A percentile compares a stretch with the other conserved stretches of the same genome.
Conservation (phyloP, 2,329 filamentous ascomycete species). For the Aspergillus unguis region DNA sequence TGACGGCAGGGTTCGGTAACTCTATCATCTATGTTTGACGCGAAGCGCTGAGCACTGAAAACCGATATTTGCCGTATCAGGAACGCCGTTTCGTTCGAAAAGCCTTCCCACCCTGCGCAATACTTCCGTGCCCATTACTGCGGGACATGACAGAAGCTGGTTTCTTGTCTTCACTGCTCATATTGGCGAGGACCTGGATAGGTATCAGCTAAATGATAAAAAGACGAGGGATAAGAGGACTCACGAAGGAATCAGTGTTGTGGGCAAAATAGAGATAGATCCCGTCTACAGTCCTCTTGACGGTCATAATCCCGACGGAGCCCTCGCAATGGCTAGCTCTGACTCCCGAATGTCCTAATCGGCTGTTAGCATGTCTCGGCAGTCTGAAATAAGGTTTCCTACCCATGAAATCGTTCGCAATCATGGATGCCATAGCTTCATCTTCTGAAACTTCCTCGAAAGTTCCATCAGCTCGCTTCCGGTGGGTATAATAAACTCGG, state of each 20-base stretch:
- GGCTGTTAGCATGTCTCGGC: conserved; percentile 5
- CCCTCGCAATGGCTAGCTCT: conserved; percentile 73
- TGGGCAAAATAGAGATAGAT: conserved; percentile 90
- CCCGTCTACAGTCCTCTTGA: conserved; percentile 76
- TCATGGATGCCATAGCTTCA: conserved; percentile 71
- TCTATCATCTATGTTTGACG: not conserved
- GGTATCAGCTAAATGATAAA: not conserved
- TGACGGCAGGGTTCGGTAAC: not conserved
- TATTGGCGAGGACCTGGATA: conserved; percentile 70
- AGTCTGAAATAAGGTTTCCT: conserved; percentile 14
- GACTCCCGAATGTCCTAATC: conserved; percentile 73
- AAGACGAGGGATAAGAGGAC: conserved; percentile 15
- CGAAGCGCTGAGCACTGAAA: not conserved
- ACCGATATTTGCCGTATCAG: not conserved
- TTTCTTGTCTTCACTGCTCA: conserved; percentile 72
- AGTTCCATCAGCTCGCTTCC: conserved; percentile 58
- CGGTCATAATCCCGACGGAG: conserved; percentile 84
- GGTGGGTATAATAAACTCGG: conserved; percentile 69
- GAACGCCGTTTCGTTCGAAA: conserved; percentile 28
- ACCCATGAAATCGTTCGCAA: conserved; percentile 87
- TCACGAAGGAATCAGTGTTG: conserved; percentile 80
- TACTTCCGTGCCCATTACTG: conserved; percentile 51
- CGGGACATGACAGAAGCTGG: conserved; percentile 88
- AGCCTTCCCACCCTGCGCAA: conserved; percentile 48
- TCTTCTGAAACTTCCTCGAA: conserved; percentile 72